Conservation (phyloP, 2,329 filamentous ascomycete genomes). For the Endothia cerciana region DNA sequence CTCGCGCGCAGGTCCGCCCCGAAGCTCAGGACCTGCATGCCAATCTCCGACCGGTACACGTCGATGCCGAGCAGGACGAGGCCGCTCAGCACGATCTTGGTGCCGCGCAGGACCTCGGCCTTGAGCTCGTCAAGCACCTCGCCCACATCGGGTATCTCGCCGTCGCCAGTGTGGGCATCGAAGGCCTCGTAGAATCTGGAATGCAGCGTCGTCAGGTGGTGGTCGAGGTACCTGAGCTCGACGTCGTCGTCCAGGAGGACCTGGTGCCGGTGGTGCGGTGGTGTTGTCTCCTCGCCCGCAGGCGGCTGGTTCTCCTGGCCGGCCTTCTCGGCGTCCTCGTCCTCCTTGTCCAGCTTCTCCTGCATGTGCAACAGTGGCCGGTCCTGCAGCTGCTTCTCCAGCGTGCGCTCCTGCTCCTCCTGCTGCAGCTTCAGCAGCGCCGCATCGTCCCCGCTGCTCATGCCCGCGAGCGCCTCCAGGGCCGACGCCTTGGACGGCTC, state of each 20-base stretch:
- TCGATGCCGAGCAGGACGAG: slow-evolving; percentile 83
- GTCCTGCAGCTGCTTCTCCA: slow-evolving; percentile 88
- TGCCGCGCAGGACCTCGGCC: slow-evolving; percentile 70
- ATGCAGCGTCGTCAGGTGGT: slow-evolving; percentile 77
- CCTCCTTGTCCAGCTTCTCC: slow-evolving; percentile 84
- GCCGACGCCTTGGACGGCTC: slow-evolving; percentile 46
- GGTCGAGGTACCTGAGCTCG: slow-evolving; percentile 77
- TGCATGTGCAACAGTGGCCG: slow-evolving; percentile 91
- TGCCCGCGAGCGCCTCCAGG: slow-evolving; percentile 75
- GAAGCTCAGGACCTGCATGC: slow-evolving; percentile 83
- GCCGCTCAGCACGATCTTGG: slow-evolving; percentile 85
- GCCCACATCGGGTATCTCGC: slow-evolving; percentile 80
- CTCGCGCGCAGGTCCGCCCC: slow-evolving; percentile 68
- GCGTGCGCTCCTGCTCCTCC: slow-evolving; percentile 82
- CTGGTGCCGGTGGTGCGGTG: slow-evolving; percentile 64
- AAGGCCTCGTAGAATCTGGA: slow-evolving; percentile 82
- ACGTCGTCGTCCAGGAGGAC: slow-evolving; percentile 86
- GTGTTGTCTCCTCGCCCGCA: slow-evolving; percentile 29
- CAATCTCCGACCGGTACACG: slow-evolving; percentile 81
- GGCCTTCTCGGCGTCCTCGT: slow-evolving; percentile 62
- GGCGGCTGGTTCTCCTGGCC: slow-evolving; percentile 48
- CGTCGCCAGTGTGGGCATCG: slow-evolving; percentile 59
- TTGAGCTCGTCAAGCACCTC: slow-evolving; percentile 84
- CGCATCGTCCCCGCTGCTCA: slow-evolving; percentile 73
- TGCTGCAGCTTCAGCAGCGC: slow-evolving; percentile 73